phyloP scores from a whole-genome alignment of 2,329 filamentous ascomycete genomes.

The Fusarium tricinctum region DNA sequence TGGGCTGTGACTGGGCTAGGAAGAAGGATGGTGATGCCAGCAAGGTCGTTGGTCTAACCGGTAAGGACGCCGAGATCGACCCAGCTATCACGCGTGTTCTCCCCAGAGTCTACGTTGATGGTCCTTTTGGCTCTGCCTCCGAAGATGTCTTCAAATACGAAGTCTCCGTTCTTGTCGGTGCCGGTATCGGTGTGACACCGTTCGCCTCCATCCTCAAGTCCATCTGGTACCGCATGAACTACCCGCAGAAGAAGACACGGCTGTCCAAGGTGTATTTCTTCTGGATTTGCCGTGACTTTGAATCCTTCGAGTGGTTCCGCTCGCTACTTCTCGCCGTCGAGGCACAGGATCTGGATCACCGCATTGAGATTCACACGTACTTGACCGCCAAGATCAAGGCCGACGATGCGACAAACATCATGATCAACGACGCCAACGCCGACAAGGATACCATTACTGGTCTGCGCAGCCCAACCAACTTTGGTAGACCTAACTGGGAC shows the following conservation, averaged over 20 bases:
- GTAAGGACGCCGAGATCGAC: conserved; percentile 71
- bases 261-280: conserved; percentile 92
- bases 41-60: conserved; percentile 77
- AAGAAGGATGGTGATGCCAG: conserved; percentile 62
- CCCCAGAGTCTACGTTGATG: conserved; percentile 85
- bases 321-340: conserved; percentile 87
- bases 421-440: conserved; percentile 90
- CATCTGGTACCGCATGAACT: conserved; percentile 95
- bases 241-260: conserved; percentile 82
- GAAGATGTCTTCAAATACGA: conserved; percentile 94
- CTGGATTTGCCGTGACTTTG: conserved; percentile 91
- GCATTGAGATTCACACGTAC: conserved; percentile 92
- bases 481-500: conserved; percentile 90
- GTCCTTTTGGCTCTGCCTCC: conserved; percentile 87
- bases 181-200: conserved; percentile 87
- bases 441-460: conserved; percentile 89
- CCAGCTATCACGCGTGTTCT: conserved; percentile 79
- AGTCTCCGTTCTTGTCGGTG: conserved; percentile 82
- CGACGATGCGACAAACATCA: conserved; percentile 90
- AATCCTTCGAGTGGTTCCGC: conserved; percentile 91
- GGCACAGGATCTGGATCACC: conserved; percentile 84
- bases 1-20: conserved; percentile 81
- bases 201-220: conserved; percentile 90
- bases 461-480: conserved; percentile 84
- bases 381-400: conserved; percentile 88